Evolutionary conservation across 371 early-diverging fungal genomes (phyloP), one percentile per base, ranked within the genome.

Genomic region (Mucor piriformis): DNA sequence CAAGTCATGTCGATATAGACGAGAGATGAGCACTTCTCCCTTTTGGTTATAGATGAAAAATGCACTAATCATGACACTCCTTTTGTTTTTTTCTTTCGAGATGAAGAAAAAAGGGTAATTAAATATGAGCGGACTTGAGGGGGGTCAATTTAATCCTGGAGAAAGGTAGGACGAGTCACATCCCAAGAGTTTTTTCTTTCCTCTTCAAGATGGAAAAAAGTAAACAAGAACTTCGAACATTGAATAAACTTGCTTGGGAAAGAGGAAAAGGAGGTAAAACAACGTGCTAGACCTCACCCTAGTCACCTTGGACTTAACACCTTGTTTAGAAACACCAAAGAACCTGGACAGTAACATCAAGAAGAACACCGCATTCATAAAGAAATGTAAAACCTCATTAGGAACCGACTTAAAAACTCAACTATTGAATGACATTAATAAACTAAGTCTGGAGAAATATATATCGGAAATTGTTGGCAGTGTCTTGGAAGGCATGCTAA

Each of bases 21-120:
- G 85, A 21, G 96, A 95, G 62, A 98, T 96, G 54, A 98, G 92
- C n/a, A 97, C 95, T 70, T 98, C 98, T 33, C 98, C 98, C 70
- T 97, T 97, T 63, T 92, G 92, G 77, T 94, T 96, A 67, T 92
- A 95, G 58, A 95, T 92, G 81, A 97, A 96, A 52, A 97, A 84
- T 7, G 92, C 94, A 70, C 90, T 89, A 58, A 93, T 87, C 94
- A 93, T 93, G n/a, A 4, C 29, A 4, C 8, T 29, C 29, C 29
- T 29, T 29, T 29, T 29, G 8, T 29, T 29, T 29, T 29, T 42
- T n/a, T 21, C 3, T 27, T 29, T 56, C 33, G 33, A 56, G 56
- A 56, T 47, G 56, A 56, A 27, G n/a, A 23, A 24, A 40, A 54
- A 40, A 54, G 47, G 54, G 21, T 24, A 20, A 43, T 13, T 37